Evolutionary conservation across 192 early-diverging fungal genomes (phyloP), one percentile per base, ranked within the genome.

Genomic region (Geranomyces variabilis): DNA sequence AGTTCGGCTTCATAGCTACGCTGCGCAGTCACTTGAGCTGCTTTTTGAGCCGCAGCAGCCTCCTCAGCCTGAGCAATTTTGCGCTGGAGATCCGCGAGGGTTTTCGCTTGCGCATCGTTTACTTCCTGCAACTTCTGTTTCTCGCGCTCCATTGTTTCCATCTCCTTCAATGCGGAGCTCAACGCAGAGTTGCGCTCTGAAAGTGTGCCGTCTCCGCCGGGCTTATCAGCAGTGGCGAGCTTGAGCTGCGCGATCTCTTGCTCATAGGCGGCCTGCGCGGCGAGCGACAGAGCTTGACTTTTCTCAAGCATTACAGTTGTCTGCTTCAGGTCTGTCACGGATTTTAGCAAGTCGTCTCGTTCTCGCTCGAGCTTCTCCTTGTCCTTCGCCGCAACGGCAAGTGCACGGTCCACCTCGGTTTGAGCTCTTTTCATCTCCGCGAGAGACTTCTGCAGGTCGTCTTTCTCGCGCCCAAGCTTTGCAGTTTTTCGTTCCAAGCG

Each of bases 401-500:
- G 57, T 4, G 65, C 28, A 22, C 13, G 14, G 33, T 60, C 63
- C 9, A 58, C 33, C 34, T 71, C 53, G 21, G 10, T 41, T 41
- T 41, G 36, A 7, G 31, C 17, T 53, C 24, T 53, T 15, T 53
- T 53, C 17, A n/a, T 24, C 51, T 24, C 24, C 6, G 51, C 15
- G 19, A 53, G 3, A 26, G 17, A 53, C 22, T 29, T 62, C 46
- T 71, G 44, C 28, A 71, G 24, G 4, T 26, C 22, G 14, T 61
- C 24, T 30, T 63, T 71, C 4, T 63, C 60, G n/a, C 36, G 4
- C 28, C 45, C 43, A 6, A 71, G 58, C 22, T 31, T 34, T 44
- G 75, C 77, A 57, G 57, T 71, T 64, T 77, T 63, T 0, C 71
- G 57, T 26, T 70, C 68, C 13, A 77, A 17, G 14, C 74, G 67